Percentiles rank a stretch among this genome's conserved stretches.
phyloP scores from a whole-genome alignment of 1,284 basidiomycete genomes.

The Caloboletus firmus region DNA sequence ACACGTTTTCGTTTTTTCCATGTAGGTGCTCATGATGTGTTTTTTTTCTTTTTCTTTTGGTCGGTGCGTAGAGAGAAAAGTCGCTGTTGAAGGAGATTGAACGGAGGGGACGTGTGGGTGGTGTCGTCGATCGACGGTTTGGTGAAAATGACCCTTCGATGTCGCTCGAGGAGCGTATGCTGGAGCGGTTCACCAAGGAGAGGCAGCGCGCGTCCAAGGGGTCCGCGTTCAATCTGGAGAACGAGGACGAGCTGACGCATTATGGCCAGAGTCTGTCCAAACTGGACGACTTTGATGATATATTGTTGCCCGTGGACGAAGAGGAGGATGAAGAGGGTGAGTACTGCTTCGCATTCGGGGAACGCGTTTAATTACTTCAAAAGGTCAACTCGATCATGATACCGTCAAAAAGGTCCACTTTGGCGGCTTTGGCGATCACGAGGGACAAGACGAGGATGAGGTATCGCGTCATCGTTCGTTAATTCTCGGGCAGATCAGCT shows the following conservation, averaged over 20 bases:
- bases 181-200: constrained; percentile 94
- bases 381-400: constrained; percentile 65
- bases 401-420: constrained; percentile 76
- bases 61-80: constrained; percentile 66
- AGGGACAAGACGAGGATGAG: constrained; percentile 55
- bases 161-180: constrained; percentile 94
- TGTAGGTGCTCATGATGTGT: constrained; percentile 10
- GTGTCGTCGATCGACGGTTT: constrained; percentile 92
- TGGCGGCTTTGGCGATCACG: constrained; percentile 84
- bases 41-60: too few species aligned
- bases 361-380: constrained; percentile 9
- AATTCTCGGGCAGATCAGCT: too few species aligned
- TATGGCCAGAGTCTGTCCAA: constrained; percentile 87
- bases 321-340: constrained; percentile 59
- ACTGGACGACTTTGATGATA: constrained; percentile 84
- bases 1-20: constrained; percentile 28
- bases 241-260: constrained; percentile 89
- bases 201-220: constrained; percentile 78
- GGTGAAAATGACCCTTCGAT: constrained; percentile 93
- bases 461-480: constrained; percentile 35
- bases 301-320: constrained; percentile 70
- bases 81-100: constrained; percentile 87
- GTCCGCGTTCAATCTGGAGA: constrained; percentile 87
- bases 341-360: constrained; percentile 25
- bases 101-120: constrained; percentile 76